Percentiles rank a stretch among this genome's conserved stretches.
phyloP scores from a whole-genome alignment of 805 yeast species.

The baker's yeast (Saccharomyces cerevisiae) region DNA sequence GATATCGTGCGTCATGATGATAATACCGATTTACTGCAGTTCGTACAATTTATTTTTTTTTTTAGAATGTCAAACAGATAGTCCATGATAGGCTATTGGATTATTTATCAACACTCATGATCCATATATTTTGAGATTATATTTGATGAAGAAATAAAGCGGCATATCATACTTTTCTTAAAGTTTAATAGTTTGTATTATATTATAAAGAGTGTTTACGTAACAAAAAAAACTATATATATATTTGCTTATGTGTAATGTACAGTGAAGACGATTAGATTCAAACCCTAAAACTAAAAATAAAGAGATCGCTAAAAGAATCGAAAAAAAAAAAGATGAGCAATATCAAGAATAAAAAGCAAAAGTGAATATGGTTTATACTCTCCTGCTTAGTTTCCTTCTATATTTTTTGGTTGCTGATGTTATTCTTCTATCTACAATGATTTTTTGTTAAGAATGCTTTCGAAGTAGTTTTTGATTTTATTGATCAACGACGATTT shows the following conservation, averaged over 20 bases:
- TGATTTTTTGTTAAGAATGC: neutral
- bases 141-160: neutral
- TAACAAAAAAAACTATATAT: neutral
- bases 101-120: neutral
- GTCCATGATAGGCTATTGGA: neutral
- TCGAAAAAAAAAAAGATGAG: neutral
- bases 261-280: slow-evolving; percentile 5
- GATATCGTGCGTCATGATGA: neutral
- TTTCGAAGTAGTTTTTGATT: neutral
- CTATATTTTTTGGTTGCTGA: neutral
- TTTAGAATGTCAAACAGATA: neutral
- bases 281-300: neutral
- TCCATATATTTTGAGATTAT: neutral
- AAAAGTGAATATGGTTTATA: neutral
- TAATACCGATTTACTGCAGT: neutral
- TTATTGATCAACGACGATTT: slow-evolving; percentile 19
- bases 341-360: neutral
- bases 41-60: neutral
- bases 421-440: neutral
- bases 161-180: neutral
- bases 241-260: slow-evolving; percentile 2
- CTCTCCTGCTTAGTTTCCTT: neutral
- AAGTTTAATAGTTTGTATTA: neutral
- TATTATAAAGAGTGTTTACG: neutral
- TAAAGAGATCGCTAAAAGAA: neutral